Conservation (phyloP, 2,329 filamentous ascomycete genomes). For the Sporothrix pseudoabietina region DNA sequence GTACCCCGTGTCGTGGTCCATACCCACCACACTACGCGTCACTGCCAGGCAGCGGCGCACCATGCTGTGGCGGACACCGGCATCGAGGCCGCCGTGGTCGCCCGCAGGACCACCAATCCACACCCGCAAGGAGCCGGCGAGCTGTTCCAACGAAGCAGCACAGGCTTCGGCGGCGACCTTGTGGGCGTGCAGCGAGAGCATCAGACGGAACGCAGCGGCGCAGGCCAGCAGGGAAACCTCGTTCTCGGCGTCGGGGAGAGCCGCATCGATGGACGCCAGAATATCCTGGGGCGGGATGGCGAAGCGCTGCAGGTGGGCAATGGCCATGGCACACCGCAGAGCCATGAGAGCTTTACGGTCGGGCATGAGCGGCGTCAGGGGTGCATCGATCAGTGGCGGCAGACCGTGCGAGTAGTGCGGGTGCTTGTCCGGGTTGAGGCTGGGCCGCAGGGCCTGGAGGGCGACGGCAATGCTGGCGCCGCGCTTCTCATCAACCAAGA, state of each 20-base stretch:
- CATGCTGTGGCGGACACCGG: conserved; percentile 55
- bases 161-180: conserved; percentile 52
- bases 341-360: conserved; percentile 59
- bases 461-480: conserved; percentile 60
- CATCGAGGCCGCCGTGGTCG: conserved; percentile 54
- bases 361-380: conserved; percentile 45
- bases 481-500: conserved; percentile 57
- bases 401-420: conserved; percentile 39
- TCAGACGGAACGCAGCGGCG: conserved; percentile 60
- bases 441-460: conserved; percentile 54
- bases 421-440: conserved; percentile 43
- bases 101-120: conserved; percentile 61
- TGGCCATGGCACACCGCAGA: conserved; percentile 61
- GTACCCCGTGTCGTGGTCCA: conserved; percentile 62
- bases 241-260: conserved; percentile 44
- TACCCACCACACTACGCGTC: conserved; percentile 60
- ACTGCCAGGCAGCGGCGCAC: conserved; percentile 59
- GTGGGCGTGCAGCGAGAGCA: conserved; percentile 56
- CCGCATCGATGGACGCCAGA: conserved; percentile 53
- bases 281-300: conserved; percentile 48
- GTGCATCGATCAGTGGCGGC: conserved; percentile 52
- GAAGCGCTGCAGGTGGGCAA: conserved; percentile 58
- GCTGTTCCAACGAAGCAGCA: conserved; percentile 54
- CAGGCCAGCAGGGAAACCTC: conserved; percentile 60
- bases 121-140: conserved; percentile 60